phyloP scores from a whole-genome alignment of 768 basidiomycete species.

The Amanita rubescens region DNA sequence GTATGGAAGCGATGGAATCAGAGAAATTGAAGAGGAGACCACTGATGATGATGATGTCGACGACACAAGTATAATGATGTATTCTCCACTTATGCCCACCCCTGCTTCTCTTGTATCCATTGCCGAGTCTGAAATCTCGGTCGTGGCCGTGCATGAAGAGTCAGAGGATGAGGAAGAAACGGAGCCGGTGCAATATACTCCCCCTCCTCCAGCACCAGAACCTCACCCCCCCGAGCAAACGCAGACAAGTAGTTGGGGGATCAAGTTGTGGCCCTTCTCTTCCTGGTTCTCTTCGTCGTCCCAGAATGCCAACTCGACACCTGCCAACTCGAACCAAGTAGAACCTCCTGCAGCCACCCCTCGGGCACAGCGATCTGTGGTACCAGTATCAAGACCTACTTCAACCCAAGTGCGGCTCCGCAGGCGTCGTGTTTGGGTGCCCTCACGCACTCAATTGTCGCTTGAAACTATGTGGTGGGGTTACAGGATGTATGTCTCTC shows the following conservation, averaged over 20 bases:
- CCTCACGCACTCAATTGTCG: slow-evolving; percentile 66
- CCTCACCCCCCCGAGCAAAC: background rate
- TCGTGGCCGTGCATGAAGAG: slow-evolving; percentile 7
- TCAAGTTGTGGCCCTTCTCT: background rate
- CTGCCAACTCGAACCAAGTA: background rate
- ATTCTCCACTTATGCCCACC: slow-evolving; percentile 57
- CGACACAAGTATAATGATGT: slow-evolving; percentile 53
- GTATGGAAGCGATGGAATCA: slow-evolving; percentile 3
- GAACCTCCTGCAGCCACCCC: background rate
- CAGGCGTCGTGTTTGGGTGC: slow-evolving; percentile 52
- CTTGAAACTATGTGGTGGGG: slow-evolving; percentile 83
- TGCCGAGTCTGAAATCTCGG: slow-evolving; percentile 26
- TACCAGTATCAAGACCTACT: background rate
- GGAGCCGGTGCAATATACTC: background rate
- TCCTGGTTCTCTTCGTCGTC: slow-evolving; percentile 5
- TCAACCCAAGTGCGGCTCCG: slow-evolving; percentile 9
- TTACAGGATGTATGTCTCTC: slow-evolving; percentile 66
- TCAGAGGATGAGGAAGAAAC: slow-evolving; percentile 11
- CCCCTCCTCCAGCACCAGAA: background rate
- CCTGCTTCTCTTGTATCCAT: slow-evolving; percentile 4
- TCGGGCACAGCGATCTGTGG: background rate
- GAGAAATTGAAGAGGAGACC: slow-evolving; percentile 3
- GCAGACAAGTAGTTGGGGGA: slow-evolving; percentile 1
- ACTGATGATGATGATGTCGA: slow-evolving; percentile 19
- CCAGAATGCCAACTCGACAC: background rate